Evolutionary conservation across 805 yeast species (phyloP).

Genomic region (Candida bentonensis): DNA sequence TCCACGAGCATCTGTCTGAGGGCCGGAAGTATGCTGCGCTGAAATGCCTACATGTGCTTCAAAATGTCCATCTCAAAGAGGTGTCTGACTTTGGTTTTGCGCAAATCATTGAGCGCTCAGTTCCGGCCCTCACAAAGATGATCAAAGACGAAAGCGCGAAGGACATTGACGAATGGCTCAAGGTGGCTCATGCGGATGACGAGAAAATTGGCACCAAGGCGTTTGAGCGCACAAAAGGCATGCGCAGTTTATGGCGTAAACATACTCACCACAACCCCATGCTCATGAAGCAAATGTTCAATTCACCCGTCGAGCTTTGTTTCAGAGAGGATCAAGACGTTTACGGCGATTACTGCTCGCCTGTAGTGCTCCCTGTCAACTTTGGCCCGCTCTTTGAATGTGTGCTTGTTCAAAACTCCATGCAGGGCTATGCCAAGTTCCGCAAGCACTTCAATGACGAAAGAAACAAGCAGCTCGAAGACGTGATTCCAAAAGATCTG

Average conservation of each 20-base stretch:
- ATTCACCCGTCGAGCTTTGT: slow-evolving; percentile 69
- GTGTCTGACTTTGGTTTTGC: slow-evolving; percentile 56
- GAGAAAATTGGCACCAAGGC: slow-evolving; percentile 40
- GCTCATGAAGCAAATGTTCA: slow-evolving; percentile 45
- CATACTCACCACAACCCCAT: slow-evolving; percentile 29
- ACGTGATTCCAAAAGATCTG: slow-evolving; percentile 39
- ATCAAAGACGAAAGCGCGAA: slow-evolving; percentile 58
- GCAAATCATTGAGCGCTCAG: slow-evolving; percentile 51
- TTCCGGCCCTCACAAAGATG: slow-evolving; percentile 57
- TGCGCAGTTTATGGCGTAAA: slow-evolving; percentile 45
- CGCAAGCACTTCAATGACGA: slow-evolving; percentile 54
- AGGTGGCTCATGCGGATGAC: slow-evolving; percentile 26
- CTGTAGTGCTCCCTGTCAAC: slow-evolving; percentile 31
- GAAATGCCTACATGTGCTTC: slow-evolving; percentile 60
- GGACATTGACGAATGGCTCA: slow-evolving; percentile 46
- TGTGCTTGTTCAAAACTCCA: slow-evolving; percentile 58
- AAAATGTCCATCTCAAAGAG: slow-evolving; percentile 49
- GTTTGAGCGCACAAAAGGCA: slow-evolving; percentile 36
- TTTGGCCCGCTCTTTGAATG: slow-evolving; percentile 64
- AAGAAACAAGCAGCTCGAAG: slow-evolving; percentile 54
- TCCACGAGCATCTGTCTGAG: slow-evolving; percentile 60
- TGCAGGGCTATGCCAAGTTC: slow-evolving; percentile 47
- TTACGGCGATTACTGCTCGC: slow-evolving; percentile 23
- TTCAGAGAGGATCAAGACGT: slow-evolving; percentile 40
- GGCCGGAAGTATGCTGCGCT: slow-evolving; percentile 71